Percentiles rank a stretch among this genome's conserved stretches.
Conservation (phyloP, 2,329 filamentous ascomycete species). For the Botrytis paeoniae region DNA sequence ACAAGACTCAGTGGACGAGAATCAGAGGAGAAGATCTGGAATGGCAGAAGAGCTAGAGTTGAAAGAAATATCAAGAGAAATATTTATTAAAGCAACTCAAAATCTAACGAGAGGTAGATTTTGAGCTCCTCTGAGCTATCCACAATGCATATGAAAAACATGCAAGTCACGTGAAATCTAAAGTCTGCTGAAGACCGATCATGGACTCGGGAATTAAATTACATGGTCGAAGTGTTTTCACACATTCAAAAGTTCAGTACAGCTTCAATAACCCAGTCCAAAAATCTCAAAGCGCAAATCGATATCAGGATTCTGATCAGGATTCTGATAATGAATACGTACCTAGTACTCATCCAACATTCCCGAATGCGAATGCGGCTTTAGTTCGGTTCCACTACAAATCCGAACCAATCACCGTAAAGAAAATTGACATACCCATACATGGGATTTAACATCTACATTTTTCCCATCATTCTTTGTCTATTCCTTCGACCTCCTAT, state of each 20-base stretch:
- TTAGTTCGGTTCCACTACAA: background rate
- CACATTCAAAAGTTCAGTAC: background rate
- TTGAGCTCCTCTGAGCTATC: background rate
- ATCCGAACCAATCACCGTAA: background rate
- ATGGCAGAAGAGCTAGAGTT: background rate
- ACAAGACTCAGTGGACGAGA: background rate
- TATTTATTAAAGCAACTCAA: accelerated
- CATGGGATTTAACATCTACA: background rate
- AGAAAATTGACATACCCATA: background rate
- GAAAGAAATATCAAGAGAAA: background rate
- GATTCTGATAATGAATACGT: background rate
- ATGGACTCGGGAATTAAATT: background rate
- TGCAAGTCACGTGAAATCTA: background rate
- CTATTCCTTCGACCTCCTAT: background rate
- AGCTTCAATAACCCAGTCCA: background rate
- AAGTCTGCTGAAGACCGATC: background rate
- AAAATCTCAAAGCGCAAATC: background rate
- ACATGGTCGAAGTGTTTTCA: background rate
- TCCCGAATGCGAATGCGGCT: background rate
- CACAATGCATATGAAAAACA: accelerated
- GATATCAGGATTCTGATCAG: background rate
- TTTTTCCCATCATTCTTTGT: background rate
- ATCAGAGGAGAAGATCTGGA: background rate
- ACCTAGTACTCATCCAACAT: background rate
- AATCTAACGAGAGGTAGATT: background rate